A percentile compares a stretch with the other conserved stretches of the same genome.
Conservation (phyloP, 352 stramenopile genomes). For the Pelagophyceae sp. region DNA sequence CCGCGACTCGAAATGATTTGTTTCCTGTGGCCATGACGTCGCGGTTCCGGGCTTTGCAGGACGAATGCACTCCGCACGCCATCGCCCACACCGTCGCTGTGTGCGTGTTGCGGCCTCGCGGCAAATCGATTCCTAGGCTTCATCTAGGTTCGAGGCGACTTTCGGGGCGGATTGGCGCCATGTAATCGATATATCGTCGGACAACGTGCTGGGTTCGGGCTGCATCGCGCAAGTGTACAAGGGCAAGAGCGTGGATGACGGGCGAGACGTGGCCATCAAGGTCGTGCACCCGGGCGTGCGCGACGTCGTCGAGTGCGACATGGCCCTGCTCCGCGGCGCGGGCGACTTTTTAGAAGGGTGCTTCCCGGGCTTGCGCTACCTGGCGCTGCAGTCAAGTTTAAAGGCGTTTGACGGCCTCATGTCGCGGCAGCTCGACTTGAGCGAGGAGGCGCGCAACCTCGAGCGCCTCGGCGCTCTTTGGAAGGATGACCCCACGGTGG, state of each 20-base stretch:
- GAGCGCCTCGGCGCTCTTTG: constrained; percentile 61
- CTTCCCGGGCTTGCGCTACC: constrained; percentile 46
- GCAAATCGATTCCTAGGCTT: too few relatives aligned
- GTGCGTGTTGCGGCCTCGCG: too few relatives aligned
- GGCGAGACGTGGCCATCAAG: constrained; percentile 65
- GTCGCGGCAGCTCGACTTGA: constrained; percentile 75
- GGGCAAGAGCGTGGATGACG: constrained; percentile 46
- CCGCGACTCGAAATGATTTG: constrained; percentile 80
- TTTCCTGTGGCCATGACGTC: constrained; percentile 79
- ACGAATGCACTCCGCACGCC: constrained; percentile 66
- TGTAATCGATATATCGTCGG: constrained; percentile 46
- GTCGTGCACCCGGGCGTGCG: constrained; percentile 81
- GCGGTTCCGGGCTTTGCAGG: constrained; percentile 75
- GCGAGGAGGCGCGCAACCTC: constrained; percentile 75
- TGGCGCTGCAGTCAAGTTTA: constrained; percentile 55
- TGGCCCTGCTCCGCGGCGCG: constrained; percentile 54
- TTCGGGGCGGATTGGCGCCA: constrained; percentile 70
- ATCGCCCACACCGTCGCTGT: constrained; percentile 74
- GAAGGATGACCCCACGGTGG: constrained; percentile 39
- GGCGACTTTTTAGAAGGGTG: constrained; percentile 46
- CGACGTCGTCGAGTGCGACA: constrained; percentile 68
- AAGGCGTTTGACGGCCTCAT: constrained; percentile 62
- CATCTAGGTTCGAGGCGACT: constrained; percentile 57
- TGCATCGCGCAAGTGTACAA: constrained; percentile 88
- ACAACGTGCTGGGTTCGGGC: constrained; percentile 70